phyloP scores from a whole-genome alignment of 331 rosid genomes.

The Dryas integrifolia region DNA sequence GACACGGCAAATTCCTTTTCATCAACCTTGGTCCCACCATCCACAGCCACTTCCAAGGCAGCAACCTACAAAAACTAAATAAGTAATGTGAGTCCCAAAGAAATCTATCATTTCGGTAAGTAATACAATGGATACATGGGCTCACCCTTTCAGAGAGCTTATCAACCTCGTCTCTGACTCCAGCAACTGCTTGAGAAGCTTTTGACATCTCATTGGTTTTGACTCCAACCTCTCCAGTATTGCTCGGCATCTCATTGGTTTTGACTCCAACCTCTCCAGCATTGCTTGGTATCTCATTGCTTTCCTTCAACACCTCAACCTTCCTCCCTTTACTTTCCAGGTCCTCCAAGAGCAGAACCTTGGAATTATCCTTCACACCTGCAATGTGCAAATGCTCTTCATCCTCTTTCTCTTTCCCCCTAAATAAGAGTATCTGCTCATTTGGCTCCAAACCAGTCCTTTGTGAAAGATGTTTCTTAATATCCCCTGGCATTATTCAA shows the following conservation, averaged over 20 bases:
- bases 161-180: slow-evolving; percentile 68
- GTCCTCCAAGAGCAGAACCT: slow-evolving; percentile 61
- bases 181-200: slow-evolving; percentile 57
- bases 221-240: slow-evolving; percentile 36
- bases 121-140: background rate
- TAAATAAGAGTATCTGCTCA: slow-evolving; percentile 68
- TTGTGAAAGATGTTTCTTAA: slow-evolving; percentile 50
- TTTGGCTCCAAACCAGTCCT: slow-evolving; percentile 62
- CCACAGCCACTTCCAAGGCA: slow-evolving; percentile 65
- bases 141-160: slow-evolving; percentile 69
- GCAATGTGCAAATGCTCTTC: slow-evolving; percentile 59
- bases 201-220: slow-evolving; percentile 44
- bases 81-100: slow-evolving; percentile 8
- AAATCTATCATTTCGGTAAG: slow-evolving; percentile 1
- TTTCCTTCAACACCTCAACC: slow-evolving; percentile 45
- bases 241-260: slow-evolving; percentile 34
- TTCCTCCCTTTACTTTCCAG: slow-evolving; percentile 50
- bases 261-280: slow-evolving; percentile 37
- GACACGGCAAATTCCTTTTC: slow-evolving; percentile 65
- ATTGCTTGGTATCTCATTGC: slow-evolving; percentile 33
- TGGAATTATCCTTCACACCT: slow-evolving; percentile 79
- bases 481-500: slow-evolving; percentile 51
- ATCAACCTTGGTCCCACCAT: slow-evolving; percentile 59
- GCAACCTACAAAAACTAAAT: slow-evolving; percentile 48
- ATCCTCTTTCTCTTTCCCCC: slow-evolving; percentile 68